These are phyloP conservation scores for Arthrobotrys sinensis DNA, from an alignment of 2,329 filamentous ascomycete genomes.

Conservation along the genomic window DNA sequence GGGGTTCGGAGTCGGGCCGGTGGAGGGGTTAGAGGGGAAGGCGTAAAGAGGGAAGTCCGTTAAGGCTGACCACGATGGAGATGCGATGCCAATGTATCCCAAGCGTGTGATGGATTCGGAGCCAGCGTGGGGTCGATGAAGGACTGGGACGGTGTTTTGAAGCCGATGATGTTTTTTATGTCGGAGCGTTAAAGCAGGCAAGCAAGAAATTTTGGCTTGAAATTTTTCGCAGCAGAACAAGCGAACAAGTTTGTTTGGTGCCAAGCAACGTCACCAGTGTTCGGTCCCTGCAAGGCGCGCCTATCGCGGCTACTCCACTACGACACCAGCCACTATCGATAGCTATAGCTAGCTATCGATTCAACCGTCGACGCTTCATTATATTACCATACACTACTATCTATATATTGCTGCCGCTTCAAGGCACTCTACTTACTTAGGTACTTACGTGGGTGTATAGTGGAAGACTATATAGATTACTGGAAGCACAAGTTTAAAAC, in stretches of 20 bases:
- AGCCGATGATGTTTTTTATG: constrained; percentile 11
- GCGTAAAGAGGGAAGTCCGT: constrained; percentile 61
- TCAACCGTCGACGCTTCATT: too few species aligned
- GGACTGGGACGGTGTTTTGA: neutral
- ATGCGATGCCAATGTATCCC: neutral
- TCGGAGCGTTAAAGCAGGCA: neutral
- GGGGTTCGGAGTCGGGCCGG: constrained; percentile 64
- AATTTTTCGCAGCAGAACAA: constrained; percentile 56
- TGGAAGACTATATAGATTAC: too few species aligned
- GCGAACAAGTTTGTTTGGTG: constrained; percentile 31
- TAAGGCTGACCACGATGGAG: constrained; percentile 9
- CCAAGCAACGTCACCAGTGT: constrained; percentile 51
- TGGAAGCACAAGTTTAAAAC: too few species aligned
- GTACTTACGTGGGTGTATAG: too few species aligned
- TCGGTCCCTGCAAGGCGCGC: constrained; percentile 34
- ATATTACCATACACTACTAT: too few species aligned
- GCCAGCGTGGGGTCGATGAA: neutral
- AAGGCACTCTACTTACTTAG: too few species aligned
- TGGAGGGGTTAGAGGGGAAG: constrained; percentile 64
- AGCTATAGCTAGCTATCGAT: too few species aligned
- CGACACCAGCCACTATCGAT: neutral
- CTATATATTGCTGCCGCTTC: too few species aligned
- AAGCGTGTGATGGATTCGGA: constrained; percentile 19
- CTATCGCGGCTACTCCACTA: constrained; percentile 46
- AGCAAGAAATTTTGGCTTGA: constrained; percentile 57